Evolutionary conservation across 257 asterid genomes (phyloP), one percentile per base, ranked within the genome.

Genomic region (Solanum microdontum): DNA sequence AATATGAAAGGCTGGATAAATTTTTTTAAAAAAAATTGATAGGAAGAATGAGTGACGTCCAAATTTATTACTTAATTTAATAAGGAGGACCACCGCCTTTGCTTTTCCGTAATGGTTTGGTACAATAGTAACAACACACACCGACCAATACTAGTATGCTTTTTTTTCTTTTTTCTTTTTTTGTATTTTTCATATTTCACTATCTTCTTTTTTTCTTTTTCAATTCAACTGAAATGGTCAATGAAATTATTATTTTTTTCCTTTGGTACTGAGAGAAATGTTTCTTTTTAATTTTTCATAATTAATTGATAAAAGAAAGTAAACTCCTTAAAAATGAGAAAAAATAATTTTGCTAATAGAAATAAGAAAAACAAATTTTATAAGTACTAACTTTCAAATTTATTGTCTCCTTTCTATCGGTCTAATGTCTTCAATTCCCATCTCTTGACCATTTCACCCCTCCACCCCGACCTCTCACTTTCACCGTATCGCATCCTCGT

Each of bases 51-150:
- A 43, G 13, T 43, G 64, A 14, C 84, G 84, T 24, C 84, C 19
- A 30, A 79, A 79, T 79, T 79, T 43, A 7, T 43, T n/a, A 15
- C 4, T 24, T 79, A 7, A 4, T n/a, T 17, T 24, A 77, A 77
- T n/a, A 79, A 79, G 10, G 24, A 43, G 24, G 66, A 15, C 39
- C 66, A 79, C 84, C 84, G 66, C 84, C 84, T 79, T 74, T 14
- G 24, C 37, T 2, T 79, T 79, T 43, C 84, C 37, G 24, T 79
- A 43, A 43, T 24, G 37, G 37, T 79, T 24, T 74, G 82, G 51
- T 74, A 74, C 51, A 11, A 36, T 74, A 26, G 6, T 11, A 14
- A 19, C 84, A 0, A 39, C 7, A 13, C 28, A 7, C 24, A 79
- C 66, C 39, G 66, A 43, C 84, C 39, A 79, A 1, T 43, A 43